Percentiles rank a stretch among this genome's conserved stretches.
Conservation (phyloP, 2,329 filamentous ascomycete species). For the Stagonosporopsis chrysanthemi region DNA sequence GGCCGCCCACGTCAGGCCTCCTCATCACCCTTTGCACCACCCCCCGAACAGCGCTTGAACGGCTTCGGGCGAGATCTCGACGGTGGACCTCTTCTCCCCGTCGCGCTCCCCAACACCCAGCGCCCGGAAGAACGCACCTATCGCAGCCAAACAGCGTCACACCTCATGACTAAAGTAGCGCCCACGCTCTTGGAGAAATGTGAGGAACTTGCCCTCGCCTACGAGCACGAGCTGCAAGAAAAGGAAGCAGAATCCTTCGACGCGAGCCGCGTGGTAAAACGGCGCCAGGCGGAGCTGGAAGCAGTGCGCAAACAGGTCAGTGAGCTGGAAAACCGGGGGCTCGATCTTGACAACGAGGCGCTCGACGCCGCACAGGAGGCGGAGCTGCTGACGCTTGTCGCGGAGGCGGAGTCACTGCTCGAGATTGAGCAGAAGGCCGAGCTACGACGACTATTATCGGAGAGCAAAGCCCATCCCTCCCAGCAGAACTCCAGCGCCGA, state of each 20-base stretch:
- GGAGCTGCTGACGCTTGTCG: slow-evolving; percentile 48
- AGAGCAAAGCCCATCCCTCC: slow-evolving; percentile 41
- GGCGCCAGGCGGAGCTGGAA: slow-evolving; percentile 72
- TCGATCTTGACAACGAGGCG: slow-evolving; percentile 45
- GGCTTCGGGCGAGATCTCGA: slow-evolving; percentile 33
- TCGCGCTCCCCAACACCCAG: slow-evolving; percentile 35
- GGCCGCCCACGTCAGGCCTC: slow-evolving; percentile 70
- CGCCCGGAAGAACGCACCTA: slow-evolving; percentile 40
- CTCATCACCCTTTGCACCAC: slow-evolving; percentile 66
- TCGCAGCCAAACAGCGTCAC: slow-evolving; percentile 57
- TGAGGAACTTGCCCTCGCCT: slow-evolving; percentile 56
- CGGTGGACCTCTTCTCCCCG: slow-evolving; percentile 33
- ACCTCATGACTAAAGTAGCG: slow-evolving; percentile 70
- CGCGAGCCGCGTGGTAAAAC: slow-evolving; percentile 58
- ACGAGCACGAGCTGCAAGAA: slow-evolving; percentile 77
- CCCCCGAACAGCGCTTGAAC: slow-evolving; percentile 44
- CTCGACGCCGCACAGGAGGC: slow-evolving; percentile 45
- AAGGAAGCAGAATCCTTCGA: slow-evolving; percentile 65
- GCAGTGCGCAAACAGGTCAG: slow-evolving; percentile 66
- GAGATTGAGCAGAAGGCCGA: slow-evolving; percentile 55
- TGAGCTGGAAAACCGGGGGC: slow-evolving; percentile 55
- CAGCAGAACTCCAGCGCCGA: slow-evolving; percentile 8
- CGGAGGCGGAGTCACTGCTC: slow-evolving; percentile 53
- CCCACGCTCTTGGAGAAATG: slow-evolving; percentile 60
- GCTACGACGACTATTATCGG: slow-evolving; percentile 43